Evolutionary conservation across 2,329 filamentous ascomycete genomes (phyloP).

Genomic region (Huntiella omanensis): DNA sequence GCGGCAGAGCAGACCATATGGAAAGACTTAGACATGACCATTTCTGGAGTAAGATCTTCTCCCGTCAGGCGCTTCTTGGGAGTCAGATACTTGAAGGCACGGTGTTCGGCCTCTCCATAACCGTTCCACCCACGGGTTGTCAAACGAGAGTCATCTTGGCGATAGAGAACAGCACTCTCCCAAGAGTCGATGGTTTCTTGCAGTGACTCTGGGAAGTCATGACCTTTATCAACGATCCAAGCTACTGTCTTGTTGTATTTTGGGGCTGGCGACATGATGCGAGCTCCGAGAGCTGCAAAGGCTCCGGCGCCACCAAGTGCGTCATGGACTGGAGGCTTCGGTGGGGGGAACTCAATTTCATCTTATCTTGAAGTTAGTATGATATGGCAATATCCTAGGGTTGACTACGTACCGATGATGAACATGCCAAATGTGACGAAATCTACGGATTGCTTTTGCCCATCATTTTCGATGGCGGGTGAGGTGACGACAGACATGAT

Average conservation of each 20-base stretch:
- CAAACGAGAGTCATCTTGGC: conserved; percentile 44
- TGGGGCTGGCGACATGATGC: conserved; percentile 55
- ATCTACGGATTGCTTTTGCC: conserved; percentile 24
- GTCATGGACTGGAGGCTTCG: conserved; percentile 48
- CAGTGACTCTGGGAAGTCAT: conserved; percentile 60
- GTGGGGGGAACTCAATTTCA: conserved; percentile 71
- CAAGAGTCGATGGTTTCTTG: conserved; percentile 48
- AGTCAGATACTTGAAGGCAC: conserved; percentile 72
- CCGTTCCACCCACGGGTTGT: conserved; percentile 91
- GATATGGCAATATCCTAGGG: background rate
- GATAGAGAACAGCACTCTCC: conserved; percentile 54
- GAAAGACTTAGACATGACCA: conserved; percentile 59
- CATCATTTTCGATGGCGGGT: background rate
- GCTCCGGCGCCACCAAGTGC: conserved; percentile 80
- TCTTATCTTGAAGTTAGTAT: conserved; percentile 32
- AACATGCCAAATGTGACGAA: conserved; percentile 58
- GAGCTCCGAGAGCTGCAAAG: conserved; percentile 73
- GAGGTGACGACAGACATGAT: background rate
- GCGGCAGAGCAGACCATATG: conserved; percentile 71
- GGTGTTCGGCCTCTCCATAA: conserved; percentile 52
- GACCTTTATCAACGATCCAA: conserved; percentile 82
- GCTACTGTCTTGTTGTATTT: conserved; percentile 49
- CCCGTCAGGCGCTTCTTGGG: conserved; percentile 68
- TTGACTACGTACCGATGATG: conserved; percentile 39
- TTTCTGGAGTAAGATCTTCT: conserved; percentile 42